Conservation (phyloP, 331 rosid genomes). For the Cucumis variabilis region DNA sequence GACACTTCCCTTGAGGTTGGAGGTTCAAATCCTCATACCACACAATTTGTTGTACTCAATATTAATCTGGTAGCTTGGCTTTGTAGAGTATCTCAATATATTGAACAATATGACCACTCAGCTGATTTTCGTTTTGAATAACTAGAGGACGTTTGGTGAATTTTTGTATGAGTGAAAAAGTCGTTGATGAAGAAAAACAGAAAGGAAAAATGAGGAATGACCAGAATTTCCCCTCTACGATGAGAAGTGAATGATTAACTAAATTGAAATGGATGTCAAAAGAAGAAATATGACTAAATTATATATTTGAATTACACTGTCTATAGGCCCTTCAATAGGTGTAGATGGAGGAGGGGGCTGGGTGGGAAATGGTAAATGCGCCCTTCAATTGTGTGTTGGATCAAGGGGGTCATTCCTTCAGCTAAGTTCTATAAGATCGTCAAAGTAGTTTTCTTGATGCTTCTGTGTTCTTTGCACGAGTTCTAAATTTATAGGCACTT, state of each 20-base stretch:
- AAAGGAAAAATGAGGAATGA: neutral
- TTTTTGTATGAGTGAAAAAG: neutral
- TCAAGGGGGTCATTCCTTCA: neutral
- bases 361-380: neutral
- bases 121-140: neutral
- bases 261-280: neutral
- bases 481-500: constrained; percentile 3
- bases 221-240: neutral
- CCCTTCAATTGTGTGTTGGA: neutral
- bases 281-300: neutral
- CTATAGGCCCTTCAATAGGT: constrained; percentile 1
- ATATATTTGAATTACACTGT: neutral
- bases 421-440: neutral
- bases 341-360: neutral
- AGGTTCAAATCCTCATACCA: neutral
- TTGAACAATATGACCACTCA: neutral
- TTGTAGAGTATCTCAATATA: neutral
- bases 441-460: neutral
- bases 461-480: neutral
- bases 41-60: neutral
- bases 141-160: neutral
- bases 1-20: neutral
- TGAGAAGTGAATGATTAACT: neutral
- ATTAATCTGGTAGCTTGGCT: neutral
- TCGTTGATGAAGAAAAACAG: neutral